Base-by-base conservation (phyloP, 306 rosid genomes). In the Crataegus laevigata region DNA sequence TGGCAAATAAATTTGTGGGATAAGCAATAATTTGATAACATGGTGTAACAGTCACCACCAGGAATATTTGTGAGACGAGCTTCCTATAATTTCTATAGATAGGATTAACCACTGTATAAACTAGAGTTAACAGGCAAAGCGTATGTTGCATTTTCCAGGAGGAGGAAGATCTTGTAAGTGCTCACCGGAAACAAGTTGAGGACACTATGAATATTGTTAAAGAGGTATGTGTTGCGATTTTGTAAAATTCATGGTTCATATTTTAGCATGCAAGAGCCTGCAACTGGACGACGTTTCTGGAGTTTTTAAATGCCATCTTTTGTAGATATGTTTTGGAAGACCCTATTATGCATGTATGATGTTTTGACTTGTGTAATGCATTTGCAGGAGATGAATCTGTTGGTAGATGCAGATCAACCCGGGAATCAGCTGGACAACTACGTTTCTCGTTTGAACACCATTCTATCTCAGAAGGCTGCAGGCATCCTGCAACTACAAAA, bases 101-200 rank as follows among this genome's bases (percentile, higher is more conserved):
- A 64, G 34, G 18, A 29, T 51, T 62, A n/a, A 29, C 72, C 67
- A 38, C 36, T 43, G 19, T 17, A 34, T 19, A 9, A 68, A 12
- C 36, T 32, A n/a, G 21, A 80, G 55, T 66, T 52, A 58, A 71
- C n/a, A 18, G 26, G 30, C 75, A 54, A 79, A 71, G 22, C 63
- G 17, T 76, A 6, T 71, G 40, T 78, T 62, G 69, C 42, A 66
- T 77, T 28, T 83, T 83, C 59, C 91, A 96, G 99, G 99, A 92
- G 78, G 99, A 96, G 89, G 98, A 92, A 86, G 96, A 96, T 84
- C 97, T 96, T 55, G 96, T 96, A 82, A 92, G 79, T 82, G 99
- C 99, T 79, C 99, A 96, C 82, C 87, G 99, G 67, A 96, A 88
- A 69, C 99, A 92, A 84, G 99, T 96, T 26, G 99, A 96, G 86